phyloP scores from a whole-genome alignment of 495 filamentous ascomycete genomes.

The Hypoxylon crocopeplum region DNA sequence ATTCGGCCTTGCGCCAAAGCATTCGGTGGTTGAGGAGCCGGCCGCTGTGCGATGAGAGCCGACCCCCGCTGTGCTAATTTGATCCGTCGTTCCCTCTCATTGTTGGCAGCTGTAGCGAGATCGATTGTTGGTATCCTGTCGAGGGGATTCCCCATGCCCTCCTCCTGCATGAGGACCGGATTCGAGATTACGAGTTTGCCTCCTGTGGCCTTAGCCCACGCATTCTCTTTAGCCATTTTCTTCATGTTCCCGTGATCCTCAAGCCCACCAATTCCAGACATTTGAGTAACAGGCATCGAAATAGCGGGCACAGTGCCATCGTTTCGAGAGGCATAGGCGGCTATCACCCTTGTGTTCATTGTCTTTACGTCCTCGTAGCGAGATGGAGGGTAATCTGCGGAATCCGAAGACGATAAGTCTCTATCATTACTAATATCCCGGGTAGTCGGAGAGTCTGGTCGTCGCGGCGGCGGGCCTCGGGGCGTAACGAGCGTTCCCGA shows the following conservation, averaged over 20 bases:
- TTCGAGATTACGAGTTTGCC: conserved; percentile 55
- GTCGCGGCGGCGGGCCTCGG: conserved; percentile 27
- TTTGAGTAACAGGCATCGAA: conserved; percentile 30
- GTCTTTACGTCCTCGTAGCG: conserved; percentile 56
- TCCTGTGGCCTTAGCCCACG: conserved; percentile 35
- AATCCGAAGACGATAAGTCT: conserved; percentile 51
- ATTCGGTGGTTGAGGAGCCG: conserved; percentile 45
- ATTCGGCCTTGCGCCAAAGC: conserved; percentile 32
- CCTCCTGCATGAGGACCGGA: conserved; percentile 52
- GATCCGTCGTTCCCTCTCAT: conserved; percentile 55
- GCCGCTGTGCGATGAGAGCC: conserved; percentile 43
- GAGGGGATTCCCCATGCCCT: conserved; percentile 47
- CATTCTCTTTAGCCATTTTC: conserved; percentile 42
- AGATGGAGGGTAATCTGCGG: conserved; percentile 49
- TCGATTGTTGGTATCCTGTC: conserved; percentile 56
- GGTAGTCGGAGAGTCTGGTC: conserved; percentile 38
- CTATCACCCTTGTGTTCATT: conserved; percentile 45
- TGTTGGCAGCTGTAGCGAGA: conserved; percentile 52
- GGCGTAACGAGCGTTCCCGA: conserved; percentile 38
- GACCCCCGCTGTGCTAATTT: conserved; percentile 41
- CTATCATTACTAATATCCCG: conserved; percentile 34
- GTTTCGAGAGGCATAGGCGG: conserved; percentile 40
- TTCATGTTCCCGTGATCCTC: conserved; percentile 31
- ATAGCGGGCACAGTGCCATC: conserved; percentile 21
- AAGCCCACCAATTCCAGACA: conserved; percentile 23